phyloP scores from a whole-genome alignment of 441 rosid genomes.

The Pelargonium citronellum region DNA sequence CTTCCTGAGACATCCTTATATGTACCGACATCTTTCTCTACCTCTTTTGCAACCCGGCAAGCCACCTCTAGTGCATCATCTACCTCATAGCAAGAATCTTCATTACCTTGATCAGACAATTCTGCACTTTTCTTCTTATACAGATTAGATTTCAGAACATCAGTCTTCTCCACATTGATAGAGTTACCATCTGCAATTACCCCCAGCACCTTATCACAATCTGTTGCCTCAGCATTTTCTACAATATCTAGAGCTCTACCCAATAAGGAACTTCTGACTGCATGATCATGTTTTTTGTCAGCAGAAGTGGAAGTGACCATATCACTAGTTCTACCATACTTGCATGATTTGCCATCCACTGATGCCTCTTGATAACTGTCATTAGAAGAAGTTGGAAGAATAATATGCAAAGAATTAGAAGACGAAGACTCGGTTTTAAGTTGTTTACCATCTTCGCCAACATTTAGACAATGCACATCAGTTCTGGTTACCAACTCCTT shows the following conservation, averaged over 20 bases:
- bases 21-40: neutral
- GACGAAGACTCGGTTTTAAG: conserved; percentile 1
- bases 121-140: neutral
- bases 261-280: neutral
- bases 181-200: neutral
- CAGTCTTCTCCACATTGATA: neutral
- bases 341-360: neutral
- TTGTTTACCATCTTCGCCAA: neutral
- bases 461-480: neutral
- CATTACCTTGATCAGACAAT: neutral
- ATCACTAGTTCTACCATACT: neutral
- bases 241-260: neutral
- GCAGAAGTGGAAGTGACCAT: conserved; percentile 1
- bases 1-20: neutral
- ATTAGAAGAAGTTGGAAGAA: conserved; percentile 3
- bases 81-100: neutral
- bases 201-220: neutral
- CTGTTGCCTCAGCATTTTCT: neutral
- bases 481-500: neutral
- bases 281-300: neutral
- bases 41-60: conserved; percentile 2
- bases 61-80: neutral
- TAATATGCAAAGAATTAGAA: neutral
- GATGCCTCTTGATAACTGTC: conserved; percentile 1
- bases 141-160: neutral